These are phyloP conservation scores for Fusarium sp. DNA, from an alignment of 2,329 filamentous ascomycete genomes.

Conservation along the genomic window DNA sequence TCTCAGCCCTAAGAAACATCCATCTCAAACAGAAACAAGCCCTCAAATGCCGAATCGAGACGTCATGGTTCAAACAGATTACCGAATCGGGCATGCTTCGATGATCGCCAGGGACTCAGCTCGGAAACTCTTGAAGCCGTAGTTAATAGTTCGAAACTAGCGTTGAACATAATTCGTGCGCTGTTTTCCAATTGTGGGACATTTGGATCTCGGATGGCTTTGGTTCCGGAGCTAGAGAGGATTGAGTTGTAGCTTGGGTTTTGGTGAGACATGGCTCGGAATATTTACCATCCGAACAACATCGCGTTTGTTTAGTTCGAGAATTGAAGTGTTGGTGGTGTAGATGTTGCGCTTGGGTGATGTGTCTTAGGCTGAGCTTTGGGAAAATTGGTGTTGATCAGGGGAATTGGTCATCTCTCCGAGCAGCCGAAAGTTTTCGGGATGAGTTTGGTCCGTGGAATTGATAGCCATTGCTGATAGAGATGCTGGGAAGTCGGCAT, in stretches of 20 bases:
- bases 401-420: background rate
- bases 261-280: conserved; percentile 13
- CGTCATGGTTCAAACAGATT: background rate
- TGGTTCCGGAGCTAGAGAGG: conserved; percentile 18
- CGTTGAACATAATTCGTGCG: background rate
- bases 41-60: background rate
- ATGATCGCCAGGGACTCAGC: conserved; percentile 26
- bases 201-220: background rate
- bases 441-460: background rate
- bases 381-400: background rate
- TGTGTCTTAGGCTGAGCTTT: background rate
- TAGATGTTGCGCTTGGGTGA: background rate
- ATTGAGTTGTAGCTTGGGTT: background rate
- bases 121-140: conserved; percentile 20
- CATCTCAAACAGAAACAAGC: background rate
- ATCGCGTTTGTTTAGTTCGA: background rate
- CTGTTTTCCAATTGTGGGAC: background rate
- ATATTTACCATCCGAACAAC: background rate
- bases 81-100: background rate
- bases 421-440: background rate
- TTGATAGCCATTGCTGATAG: background rate
- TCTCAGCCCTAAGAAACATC: background rate
- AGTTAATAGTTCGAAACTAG: conserved; percentile 11
- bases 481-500: background rate
- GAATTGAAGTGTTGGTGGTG: background rate